Evolutionary conservation across 495 filamentous ascomycete species (phyloP).

Genomic region (Poronia punctata): DNA sequence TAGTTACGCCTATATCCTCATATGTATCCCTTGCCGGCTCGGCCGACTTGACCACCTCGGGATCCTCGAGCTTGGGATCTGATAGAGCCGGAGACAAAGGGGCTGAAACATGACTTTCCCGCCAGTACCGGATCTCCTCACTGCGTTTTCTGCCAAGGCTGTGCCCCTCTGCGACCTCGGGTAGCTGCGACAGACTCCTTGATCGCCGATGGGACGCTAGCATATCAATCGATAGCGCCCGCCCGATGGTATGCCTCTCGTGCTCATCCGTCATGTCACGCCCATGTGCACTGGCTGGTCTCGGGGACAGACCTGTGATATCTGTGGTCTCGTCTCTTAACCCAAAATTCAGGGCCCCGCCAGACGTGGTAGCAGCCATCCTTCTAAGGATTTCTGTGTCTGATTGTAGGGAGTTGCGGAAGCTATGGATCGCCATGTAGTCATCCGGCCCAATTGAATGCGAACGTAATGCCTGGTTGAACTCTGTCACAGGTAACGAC

Average conservation of each 20-base stretch:
- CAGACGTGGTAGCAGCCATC: constrained; percentile 31
- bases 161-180: constrained; percentile 24
- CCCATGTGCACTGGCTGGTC: constrained; percentile 47
- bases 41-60: constrained; percentile 26
- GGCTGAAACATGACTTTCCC: constrained; percentile 43
- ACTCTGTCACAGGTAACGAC: constrained; percentile 48
- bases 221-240: constrained; percentile 45
- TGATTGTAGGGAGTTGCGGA: constrained; percentile 40
- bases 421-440: constrained; percentile 37
- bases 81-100: constrained; percentile 43
- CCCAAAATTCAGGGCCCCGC: constrained; percentile 26
- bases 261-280: constrained; percentile 30
- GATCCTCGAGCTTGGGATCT: constrained; percentile 36
- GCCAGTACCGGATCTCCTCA: constrained; percentile 53
- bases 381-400: constrained; percentile 24
- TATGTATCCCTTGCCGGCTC: constrained; percentile 22
- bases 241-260: constrained; percentile 43
- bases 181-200: constrained; percentile 46
- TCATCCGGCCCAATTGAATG: constrained; percentile 47
- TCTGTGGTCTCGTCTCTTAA: constrained; percentile 23
- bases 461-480: constrained; percentile 44
- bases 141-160: constrained; percentile 38
- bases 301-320: constrained; percentile 45
- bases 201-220: constrained; percentile 40
- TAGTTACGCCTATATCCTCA: constrained; percentile 25